Evolutionary conservation across 305 asterid genomes (phyloP), one percentile per base, ranked within the genome.

Genomic region (Fraxinus nigra): DNA sequence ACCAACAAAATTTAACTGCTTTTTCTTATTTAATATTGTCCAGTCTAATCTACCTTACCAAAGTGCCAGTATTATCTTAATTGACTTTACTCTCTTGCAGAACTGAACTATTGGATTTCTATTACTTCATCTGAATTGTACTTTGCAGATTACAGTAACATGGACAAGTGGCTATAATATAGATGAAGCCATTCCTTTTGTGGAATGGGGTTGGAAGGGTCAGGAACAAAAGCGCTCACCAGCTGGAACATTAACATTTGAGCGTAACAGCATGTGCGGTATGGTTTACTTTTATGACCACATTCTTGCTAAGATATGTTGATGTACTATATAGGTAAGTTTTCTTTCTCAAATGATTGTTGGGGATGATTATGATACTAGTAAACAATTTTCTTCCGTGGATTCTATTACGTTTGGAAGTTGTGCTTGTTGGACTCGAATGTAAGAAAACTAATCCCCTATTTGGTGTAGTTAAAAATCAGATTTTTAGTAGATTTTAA

Each of bases 91-190:
- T 18, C 13, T 56, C 67, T 56, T 56, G 28, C 28, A 56, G 10
- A 56, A 7, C 8, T 56, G 67, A 65, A 65, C 73, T 65, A 9
- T 24, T 11, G 32, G 63, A 51, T 51, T 16, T 26, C 32, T 65
- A 24, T 26, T 65, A 26, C 34, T 11, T 26, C 13, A 65, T 51
- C 35, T 65, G 73, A 10, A 63, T 79, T 54, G 26, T n/a, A 35
- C 75, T 78, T 80, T 86, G 78, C 89, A 95, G 99, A 95, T 95
- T 98, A 92, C 99, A n/a, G 87, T 95, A 34, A 93, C 99, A 37
- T 95, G 99, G 99, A 95, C 99, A 78, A 95, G 99, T 86, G 99
- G 98, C 24, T 93, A 95, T 85, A 86, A 89, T 78, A 85, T 91
- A 82, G 91, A 90, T 46, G 94, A 95, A 89, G 99, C 99, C 14